These are phyloP conservation scores for Datisca glomerata DNA, from an alignment of 306 rosid genomes.

Conservation along the genomic window DNA sequence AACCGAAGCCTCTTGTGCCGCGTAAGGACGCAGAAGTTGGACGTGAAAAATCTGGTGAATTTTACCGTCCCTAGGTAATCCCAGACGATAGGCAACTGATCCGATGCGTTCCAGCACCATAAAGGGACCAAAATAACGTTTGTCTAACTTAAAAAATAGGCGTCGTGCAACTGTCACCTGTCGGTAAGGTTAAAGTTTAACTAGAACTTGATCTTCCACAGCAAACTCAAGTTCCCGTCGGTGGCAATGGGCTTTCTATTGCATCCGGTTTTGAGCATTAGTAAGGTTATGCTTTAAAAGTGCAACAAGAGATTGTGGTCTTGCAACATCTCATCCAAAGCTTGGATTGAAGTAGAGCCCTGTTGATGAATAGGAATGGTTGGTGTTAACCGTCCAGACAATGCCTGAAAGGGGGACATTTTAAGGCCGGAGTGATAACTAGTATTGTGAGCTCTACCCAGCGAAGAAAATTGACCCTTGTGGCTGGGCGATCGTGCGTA, in stretches of 20 bases:
- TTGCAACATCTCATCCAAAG: not conserved
- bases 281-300: too few species aligned
- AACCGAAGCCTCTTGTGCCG: too few species aligned
- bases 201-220: not conserved
- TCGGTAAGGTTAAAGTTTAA: not conserved
- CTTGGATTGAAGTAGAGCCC: not conserved
- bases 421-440: not conserved
- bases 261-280: not conserved
- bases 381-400: not conserved
- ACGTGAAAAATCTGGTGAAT: conserved; percentile 5
- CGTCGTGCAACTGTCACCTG: not conserved
- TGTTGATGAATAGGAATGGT: not conserved
- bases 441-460: not conserved
- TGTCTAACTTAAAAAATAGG: not conserved
- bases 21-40: not conserved
- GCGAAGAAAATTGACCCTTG: not conserved
- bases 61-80: not conserved
- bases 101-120: not conserved
- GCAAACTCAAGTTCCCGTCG: not conserved
- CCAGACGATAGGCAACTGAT: not conserved
- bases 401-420: too few species aligned
- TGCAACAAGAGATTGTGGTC: not conserved
- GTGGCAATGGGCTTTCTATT: not conserved
- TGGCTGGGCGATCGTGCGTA: not conserved
- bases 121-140: conserved; percentile 4